Conservation (phyloP, 108 stramenopile genomes). For the Cyclotella kingstonii region DNA sequence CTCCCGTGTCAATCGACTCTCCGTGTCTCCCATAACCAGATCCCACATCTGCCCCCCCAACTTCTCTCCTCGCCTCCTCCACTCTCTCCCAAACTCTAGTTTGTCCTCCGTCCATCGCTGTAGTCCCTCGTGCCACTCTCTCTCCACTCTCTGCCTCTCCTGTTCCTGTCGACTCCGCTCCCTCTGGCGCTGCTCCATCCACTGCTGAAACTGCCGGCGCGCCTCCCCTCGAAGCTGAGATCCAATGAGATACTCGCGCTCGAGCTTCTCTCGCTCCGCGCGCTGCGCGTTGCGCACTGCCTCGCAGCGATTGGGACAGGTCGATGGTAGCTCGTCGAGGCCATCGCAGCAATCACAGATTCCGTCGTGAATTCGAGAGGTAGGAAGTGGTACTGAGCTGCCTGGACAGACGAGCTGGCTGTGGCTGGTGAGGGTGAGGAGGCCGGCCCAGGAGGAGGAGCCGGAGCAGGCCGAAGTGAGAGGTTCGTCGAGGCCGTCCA, state of each 20-base stretch:
- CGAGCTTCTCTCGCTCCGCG: slow-evolving; percentile 16
- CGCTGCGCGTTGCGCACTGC: slow-evolving; percentile 56
- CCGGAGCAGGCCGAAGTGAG: slow-evolving; percentile 73
- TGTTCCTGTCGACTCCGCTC: slow-evolving; percentile 21
- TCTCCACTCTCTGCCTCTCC: not conserved
- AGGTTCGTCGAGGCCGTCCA: slow-evolving; percentile 65
- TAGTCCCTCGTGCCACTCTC: slow-evolving; percentile 6
- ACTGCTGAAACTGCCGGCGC: slow-evolving; percentile 37
- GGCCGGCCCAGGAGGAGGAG: slow-evolving; percentile 54
- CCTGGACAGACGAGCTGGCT: slow-evolving; percentile 57
- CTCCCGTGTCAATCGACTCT: not conserved
- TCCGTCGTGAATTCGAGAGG: slow-evolving; percentile 66
- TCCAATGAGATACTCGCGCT: slow-evolving; percentile 44
- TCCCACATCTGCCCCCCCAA: slow-evolving; percentile 3
- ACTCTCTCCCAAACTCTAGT: not conserved
- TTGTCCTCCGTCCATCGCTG: slow-evolving; percentile 5
- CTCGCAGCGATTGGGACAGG: slow-evolving; percentile 67
- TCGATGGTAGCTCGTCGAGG: slow-evolving; percentile 46
- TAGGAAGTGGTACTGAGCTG: slow-evolving; percentile 48
- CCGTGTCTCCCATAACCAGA: slow-evolving; percentile 9
- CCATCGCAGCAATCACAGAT: slow-evolving; percentile 88
- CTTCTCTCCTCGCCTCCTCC: not conserved
- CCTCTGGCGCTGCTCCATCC: slow-evolving; percentile 10
- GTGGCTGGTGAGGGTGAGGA: not conserved
- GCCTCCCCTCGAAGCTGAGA: slow-evolving; percentile 37